These are phyloP conservation scores for Trichophyton equinum DNA, from an alignment of 2,329 filamentous ascomycete genomes.

Conservation along the genomic window DNA sequence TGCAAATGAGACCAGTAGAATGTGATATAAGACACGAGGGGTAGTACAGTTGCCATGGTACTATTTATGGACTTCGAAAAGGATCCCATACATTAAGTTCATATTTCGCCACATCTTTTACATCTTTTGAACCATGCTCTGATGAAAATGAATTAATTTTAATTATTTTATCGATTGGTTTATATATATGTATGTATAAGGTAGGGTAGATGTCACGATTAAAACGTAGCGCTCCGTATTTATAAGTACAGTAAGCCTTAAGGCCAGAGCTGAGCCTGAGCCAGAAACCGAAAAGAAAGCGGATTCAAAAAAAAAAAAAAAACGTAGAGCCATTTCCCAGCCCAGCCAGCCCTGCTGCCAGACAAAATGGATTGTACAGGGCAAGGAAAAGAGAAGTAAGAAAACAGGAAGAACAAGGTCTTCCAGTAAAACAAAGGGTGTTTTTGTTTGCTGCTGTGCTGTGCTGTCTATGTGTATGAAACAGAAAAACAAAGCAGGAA, in stretches of 20 bases:
- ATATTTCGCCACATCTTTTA: no score
- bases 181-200: neutral
- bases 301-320: neutral
- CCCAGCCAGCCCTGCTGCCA: conserved; percentile 2
- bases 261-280: neutral
- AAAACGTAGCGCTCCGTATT: neutral
- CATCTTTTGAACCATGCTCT: no score
- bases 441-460: neutral
- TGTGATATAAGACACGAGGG: no score
- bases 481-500: neutral
- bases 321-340: neutral
- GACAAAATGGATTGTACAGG: conserved; percentile 1
- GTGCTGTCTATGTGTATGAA: conserved; percentile 1
- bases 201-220: neutral
- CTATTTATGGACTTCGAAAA: no score
- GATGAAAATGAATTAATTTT: neutral
- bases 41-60: no score
- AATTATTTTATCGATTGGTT: neutral
- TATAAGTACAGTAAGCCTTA: neutral
- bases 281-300: neutral
- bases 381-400: neutral
- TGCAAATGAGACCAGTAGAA: no score
- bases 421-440: neutral
- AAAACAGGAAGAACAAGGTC: neutral
- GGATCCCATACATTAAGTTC: no score